Evolutionary conservation across 2,329 filamentous ascomycete genomes (phyloP), one percentile per base, ranked within the genome.

Genomic region (Chaetomium sp.): DNA sequence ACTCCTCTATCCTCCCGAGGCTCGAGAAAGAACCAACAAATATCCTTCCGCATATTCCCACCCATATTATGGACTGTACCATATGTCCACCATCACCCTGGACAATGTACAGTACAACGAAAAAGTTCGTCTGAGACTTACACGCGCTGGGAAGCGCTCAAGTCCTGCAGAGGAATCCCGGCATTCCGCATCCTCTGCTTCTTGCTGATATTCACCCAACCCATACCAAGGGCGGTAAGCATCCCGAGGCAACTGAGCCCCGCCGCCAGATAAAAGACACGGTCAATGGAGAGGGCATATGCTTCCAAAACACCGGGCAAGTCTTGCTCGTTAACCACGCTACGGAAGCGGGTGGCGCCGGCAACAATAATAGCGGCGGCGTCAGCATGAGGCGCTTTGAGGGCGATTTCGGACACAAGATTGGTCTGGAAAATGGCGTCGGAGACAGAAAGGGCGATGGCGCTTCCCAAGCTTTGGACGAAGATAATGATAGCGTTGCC

Each of bases 201-300:
- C 61, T 73, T 72, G 37, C 75, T 70, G 38, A 78, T 67, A 59
- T 74, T 72, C 9, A 70, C 70, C 70, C 74, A 78, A 0, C 77
- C 77, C 62, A 79, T 70, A 0, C 75, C 76, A 61, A 71, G 74
- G 0, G 68, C 64, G 1, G 70, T 64, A 0, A 72, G 32, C 27
- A 77, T 70, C 2, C 67, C 65, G n/a, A 70, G 51, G 0, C 66
- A 71, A 1, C 69, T 65, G 9, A 68, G 49, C 0, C 65, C 75
- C 1, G 69, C 63, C 5, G 68, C 66, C 27, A 77, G 53, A 57
- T 74, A 77, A 49, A 76, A 76, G 0, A 71, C 66, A 1, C 62
- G 58, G 50, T 69, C 65, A 14, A 77, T 57, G 36, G 66, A 67
- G 40, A 66, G 63, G n/a, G 66, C 58, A 57, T 76, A 77, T 2